A percentile compares a stretch with the other conserved stretches of the same genome.
Conservation (phyloP, 345 rosid genomes). For the Punica granatum region DNA sequence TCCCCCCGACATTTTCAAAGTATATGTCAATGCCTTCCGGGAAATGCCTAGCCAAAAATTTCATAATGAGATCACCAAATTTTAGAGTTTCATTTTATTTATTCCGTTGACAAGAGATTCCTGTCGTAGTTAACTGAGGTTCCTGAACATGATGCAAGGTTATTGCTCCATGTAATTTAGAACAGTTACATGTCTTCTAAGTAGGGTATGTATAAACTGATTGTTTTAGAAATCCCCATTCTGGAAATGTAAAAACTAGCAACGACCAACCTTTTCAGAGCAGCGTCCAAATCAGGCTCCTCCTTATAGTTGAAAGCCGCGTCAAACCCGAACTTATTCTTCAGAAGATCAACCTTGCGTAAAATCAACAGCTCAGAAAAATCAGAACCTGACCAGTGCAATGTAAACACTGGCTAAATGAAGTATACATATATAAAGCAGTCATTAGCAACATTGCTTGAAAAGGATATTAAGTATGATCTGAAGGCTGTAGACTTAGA, state of each 20-base stretch:
- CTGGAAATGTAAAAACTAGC: too few relatives aligned
- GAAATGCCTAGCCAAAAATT: constrained; percentile 9
- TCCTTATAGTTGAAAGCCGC: constrained; percentile 77
- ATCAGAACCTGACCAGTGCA: background rate
- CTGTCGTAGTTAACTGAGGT: background rate
- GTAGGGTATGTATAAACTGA: too few relatives aligned
- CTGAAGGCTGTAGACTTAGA: too few relatives aligned
- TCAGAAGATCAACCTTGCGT: constrained; percentile 49
- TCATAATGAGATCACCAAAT: background rate
- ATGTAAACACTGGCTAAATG: too few relatives aligned
- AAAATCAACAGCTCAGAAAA: background rate
- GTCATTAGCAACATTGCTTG: too few relatives aligned
- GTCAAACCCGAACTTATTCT: constrained; percentile 57
- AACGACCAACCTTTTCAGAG: constrained; percentile 43
- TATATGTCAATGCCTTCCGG: constrained; percentile 16
- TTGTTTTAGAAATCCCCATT: too few relatives aligned
- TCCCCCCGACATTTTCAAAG: constrained; percentile 20
- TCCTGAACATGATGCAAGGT: too few relatives aligned
- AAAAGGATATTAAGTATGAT: too few relatives aligned
- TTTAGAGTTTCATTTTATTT: background rate
- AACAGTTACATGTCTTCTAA: too few relatives aligned
- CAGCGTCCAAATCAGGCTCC: constrained; percentile 38
- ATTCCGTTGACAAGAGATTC: background rate
- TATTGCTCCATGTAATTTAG: too few relatives aligned
- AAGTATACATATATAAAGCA: too few relatives aligned